phyloP scores from a whole-genome alignment of 441 rosid species.

The Pelargonium australe region DNA sequence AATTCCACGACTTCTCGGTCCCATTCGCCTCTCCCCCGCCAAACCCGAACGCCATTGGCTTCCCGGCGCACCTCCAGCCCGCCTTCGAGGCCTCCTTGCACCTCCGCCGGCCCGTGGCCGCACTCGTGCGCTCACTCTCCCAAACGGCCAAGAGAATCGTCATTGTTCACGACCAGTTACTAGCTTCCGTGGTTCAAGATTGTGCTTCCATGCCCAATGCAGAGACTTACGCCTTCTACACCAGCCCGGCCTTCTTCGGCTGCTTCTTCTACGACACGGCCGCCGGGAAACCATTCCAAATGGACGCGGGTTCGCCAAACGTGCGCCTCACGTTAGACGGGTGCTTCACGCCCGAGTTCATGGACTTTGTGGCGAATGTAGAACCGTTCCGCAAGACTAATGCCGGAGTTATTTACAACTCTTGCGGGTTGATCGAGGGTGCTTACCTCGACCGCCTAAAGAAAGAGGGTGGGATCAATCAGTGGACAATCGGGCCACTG shows the following conservation, averaged over 20 bases:
- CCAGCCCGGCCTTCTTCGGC: conserved; percentile 14
- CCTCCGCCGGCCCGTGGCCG: conserved; percentile 31
- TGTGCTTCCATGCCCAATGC: conserved; percentile 28
- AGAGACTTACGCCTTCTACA: conserved; percentile 35
- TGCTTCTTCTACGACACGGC: conserved; percentile 6
- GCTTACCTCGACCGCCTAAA: conserved; percentile 30
- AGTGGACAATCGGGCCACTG: conserved; percentile 50
- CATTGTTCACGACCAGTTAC: conserved; percentile 42
- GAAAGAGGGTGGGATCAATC: conserved; percentile 12
- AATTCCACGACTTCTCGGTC: conserved; percentile 38
- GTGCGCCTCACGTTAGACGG: conserved; percentile 32
- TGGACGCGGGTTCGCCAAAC: conserved; percentile 3
- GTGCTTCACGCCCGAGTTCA: conserved; percentile 36
- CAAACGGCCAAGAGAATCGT: conserved; percentile 27
- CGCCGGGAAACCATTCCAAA: not conserved
- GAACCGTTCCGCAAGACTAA: conserved; percentile 10
- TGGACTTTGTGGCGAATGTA: conserved; percentile 24
- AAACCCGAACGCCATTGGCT: conserved; percentile 35
- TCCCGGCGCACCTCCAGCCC: conserved; percentile 50
- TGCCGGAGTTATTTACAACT: conserved; percentile 34
- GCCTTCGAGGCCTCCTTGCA: conserved; percentile 28
- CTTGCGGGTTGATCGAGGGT: conserved; percentile 34
- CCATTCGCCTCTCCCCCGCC: conserved; percentile 38
- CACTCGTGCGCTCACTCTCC: conserved; percentile 33
- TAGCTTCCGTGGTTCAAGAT: conserved; percentile 44